Base-by-base conservation (phyloP, 2,329 filamentous ascomycete species). In the Didymosphaeria variabile region DNA sequence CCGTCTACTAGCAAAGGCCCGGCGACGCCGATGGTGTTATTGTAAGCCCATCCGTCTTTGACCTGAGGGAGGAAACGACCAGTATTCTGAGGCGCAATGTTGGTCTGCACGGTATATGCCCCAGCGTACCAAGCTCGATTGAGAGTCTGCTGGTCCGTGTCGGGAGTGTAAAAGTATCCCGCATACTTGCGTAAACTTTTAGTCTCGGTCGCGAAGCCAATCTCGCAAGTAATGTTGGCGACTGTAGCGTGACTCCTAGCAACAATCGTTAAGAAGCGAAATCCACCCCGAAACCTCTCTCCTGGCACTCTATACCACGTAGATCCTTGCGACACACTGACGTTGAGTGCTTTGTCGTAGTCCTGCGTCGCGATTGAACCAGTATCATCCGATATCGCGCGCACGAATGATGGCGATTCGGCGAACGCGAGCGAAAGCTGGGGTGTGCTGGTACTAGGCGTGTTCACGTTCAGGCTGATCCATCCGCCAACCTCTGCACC, bases 151-250 rank as follows among this genome's bases (percentile, higher is more conserved):
- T 85, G 68, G 36, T 84, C 79, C 26, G 70, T 65, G 45, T 83
- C 82, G 32, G 78, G 81, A 62, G 80, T 83, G 63, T 85, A 79
- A 55, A 86, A 86, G 61, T 86, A 86, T 9, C 84, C 84, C 44
- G 81, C 79, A 57, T 86, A 86, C 13, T 82, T 82, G 46, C 79
- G 78, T 17, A 86, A 78, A 65, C 86, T 83, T 21, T 81, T 19
- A 77, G 77, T 71, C 85, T 86, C 59, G 85, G 76, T 23, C 82
- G 69, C 52, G 80, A 77, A 56, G 82, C 83, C 49, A 76, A 82
- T 66, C 78, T 36, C 34, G 26, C 63, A 65, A 68, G 63, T 78
- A 60, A 61, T 72, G 71, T 63, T 65, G 2, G 45, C 47, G 3
- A 65, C 36, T 12, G 57, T 44, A 13, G 62, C n/a, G 7, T 45